Evolutionary conservation across 768 basidiomycete genomes (phyloP), one percentile per base, ranked within the genome.

Genomic region (Russula olivacea): DNA sequence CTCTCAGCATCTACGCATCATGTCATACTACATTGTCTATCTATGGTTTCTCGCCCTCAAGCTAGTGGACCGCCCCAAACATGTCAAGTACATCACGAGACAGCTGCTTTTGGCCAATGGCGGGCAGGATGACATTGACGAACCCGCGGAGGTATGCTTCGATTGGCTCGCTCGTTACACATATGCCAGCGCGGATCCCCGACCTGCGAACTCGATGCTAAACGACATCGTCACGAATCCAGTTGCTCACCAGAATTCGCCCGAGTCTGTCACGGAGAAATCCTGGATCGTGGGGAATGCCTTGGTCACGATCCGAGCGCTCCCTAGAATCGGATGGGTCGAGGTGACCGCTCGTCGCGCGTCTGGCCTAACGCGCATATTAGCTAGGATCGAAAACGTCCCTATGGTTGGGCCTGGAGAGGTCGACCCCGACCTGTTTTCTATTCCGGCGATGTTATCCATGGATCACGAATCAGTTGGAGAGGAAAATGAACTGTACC

Each of bases 111-210:
- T 93, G 28, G 93, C 93, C 15, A 93, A 93, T 74, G 88, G 90
- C 63, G 86, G 83, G 15, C 83, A 82, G 58, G 76, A 77, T 2
- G 80, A 83, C 45, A 77, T 95, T 6, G 97, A 98, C 72, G 92
- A 91, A 63, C 87, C 88, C 30, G 91, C 94, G 0, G 93, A 98
- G 71, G 96, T 98, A 40, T 96, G 93, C 74, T 95, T 98, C 71
- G 97, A 99, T 72, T 98, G 95, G 93, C 80, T 99, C 19, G 89
- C 93, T 11, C 81, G 97, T 19, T 97, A 97, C 72, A 89, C 96
- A 0, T 98, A 95, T 69, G 93, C 88, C 15, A 93, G 89, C 69
- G 93, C 93, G 17, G 94, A 97, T 71, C 95, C 96, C 1, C 84
- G 90, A 17, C 93, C 96, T 2, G 84, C 93, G 1, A 81, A 79